phyloP scores from a whole-genome alignment of 352 stramenopile species.

The Phytophthora pinifolia region DNA sequence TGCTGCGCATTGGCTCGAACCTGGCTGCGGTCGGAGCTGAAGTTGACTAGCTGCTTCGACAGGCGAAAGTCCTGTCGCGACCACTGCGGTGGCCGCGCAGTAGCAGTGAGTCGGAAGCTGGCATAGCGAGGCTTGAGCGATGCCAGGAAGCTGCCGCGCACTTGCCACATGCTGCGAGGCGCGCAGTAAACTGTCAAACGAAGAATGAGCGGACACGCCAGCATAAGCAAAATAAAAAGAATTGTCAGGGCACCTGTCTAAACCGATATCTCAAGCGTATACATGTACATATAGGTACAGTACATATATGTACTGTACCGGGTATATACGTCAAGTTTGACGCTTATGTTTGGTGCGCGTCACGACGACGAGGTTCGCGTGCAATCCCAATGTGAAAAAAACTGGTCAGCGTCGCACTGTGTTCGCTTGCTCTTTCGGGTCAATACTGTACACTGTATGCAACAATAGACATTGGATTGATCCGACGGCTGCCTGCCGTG shows the following conservation, averaged over 20 bases:
- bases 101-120: background rate
- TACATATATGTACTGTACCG: too few relatives aligned
- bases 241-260: too few relatives aligned
- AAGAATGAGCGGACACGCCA: too few relatives aligned
- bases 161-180: slow-evolving; percentile 22
- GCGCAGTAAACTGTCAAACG: slow-evolving; percentile 10
- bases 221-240: too few relatives aligned
- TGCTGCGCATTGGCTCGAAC: slow-evolving; percentile 8
- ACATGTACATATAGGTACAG: too few relatives aligned
- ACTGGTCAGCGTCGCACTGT: too few relatives aligned
- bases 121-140: slow-evolving; percentile 11
- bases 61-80: slow-evolving; percentile 21
- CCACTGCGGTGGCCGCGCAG: slow-evolving; percentile 9
- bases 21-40: slow-evolving; percentile 18
- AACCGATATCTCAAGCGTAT: too few relatives aligned
- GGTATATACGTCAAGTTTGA: too few relatives aligned
- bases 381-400: too few relatives aligned
- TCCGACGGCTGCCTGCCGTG: slow-evolving; percentile 12
- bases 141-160: slow-evolving; percentile 23
- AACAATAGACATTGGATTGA: background rate
- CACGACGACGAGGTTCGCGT: slow-evolving; percentile 3
- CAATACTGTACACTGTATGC: too few relatives aligned
- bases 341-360: too few relatives aligned
- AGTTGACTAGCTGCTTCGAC: slow-evolving; percentile 21
- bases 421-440: too few relatives aligned